Evolutionary conservation across 768 basidiomycete species (phyloP).

Genomic region (Lactarius psammicola): DNA sequence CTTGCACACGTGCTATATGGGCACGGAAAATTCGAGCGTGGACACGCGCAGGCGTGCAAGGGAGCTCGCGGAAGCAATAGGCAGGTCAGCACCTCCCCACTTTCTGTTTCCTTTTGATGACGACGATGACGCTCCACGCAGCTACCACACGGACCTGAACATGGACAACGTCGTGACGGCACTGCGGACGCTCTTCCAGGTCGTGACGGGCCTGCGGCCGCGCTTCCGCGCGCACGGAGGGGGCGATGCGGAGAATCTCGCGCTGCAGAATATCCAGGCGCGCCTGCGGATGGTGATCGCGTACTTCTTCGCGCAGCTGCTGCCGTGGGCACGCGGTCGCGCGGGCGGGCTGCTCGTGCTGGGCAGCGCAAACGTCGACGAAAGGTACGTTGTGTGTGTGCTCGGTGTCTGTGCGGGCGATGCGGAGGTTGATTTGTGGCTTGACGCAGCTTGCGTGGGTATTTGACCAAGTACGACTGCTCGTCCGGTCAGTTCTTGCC

Average conservation of each 20-base stretch:
- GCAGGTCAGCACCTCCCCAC: slow-evolving; percentile 70
- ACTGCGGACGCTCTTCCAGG: slow-evolving; percentile 74
- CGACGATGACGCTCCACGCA: slow-evolving; percentile 38
- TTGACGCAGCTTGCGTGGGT: slow-evolving; percentile 76
- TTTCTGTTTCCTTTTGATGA: no score
- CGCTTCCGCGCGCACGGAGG: slow-evolving; percentile 89
- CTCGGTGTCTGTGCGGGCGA: neutral
- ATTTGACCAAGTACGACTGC: slow-evolving; percentile 97
- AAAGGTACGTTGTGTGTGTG: slow-evolving; percentile 61
- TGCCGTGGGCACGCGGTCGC: slow-evolving; percentile 88
- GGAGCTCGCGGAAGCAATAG: slow-evolving; percentile 82
- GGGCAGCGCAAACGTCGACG: slow-evolving; percentile 98
- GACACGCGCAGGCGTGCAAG: slow-evolving; percentile 89
- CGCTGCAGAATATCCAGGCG: slow-evolving; percentile 97
- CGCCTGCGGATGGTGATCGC: slow-evolving; percentile 91
- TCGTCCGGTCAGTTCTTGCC: slow-evolving; percentile 60
- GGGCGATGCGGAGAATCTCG: slow-evolving; percentile 83
- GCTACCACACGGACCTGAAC: slow-evolving; percentile 92
- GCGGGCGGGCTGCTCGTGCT: slow-evolving; percentile 86
- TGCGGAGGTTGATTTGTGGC: neutral
- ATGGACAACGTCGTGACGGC: slow-evolving; percentile 92
- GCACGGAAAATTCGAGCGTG: slow-evolving; percentile 88
- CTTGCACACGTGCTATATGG: slow-evolving; percentile 99
- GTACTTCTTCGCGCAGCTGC: slow-evolving; percentile 91
- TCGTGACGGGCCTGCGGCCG: slow-evolving; percentile 73